phyloP scores from a whole-genome alignment of 352 stramenopile genomes.

The Pythium dissimile region DNA sequence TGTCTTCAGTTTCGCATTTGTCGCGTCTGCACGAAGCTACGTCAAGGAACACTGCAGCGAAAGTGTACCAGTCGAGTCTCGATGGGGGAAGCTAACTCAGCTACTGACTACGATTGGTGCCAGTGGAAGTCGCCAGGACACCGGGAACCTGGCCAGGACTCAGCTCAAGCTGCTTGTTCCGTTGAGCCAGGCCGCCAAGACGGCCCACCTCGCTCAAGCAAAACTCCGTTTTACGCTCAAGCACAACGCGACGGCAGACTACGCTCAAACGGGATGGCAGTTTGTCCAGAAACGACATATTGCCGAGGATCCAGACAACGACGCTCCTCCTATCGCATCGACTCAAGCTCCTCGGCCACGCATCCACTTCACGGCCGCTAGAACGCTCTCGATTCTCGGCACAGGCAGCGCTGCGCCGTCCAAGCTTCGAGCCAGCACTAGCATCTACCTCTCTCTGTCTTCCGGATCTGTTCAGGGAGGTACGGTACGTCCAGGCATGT shows the following conservation, averaged over 20 bases:
- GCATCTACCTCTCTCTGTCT: constrained; percentile 85
- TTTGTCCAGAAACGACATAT: constrained; percentile 12
- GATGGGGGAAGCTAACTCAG: constrained; percentile 1
- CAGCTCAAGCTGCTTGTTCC: constrained; percentile 35
- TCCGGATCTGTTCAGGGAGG: not conserved
- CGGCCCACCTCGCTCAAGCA: constrained; percentile 44
- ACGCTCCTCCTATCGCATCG: not conserved
- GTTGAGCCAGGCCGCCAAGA: not conserved
- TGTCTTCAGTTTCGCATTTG: constrained; percentile 54
- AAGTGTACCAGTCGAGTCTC: not conserved
- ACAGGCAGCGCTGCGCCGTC: constrained; percentile 95
- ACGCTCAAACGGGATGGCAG: constrained; percentile 41
- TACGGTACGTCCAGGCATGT: constrained; percentile 34
- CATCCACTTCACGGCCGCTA: not conserved
- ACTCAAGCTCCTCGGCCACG: not conserved
- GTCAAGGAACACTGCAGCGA: not conserved
- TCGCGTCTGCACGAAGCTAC: constrained; percentile 34
- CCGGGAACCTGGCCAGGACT: not conserved
- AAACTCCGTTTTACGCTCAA: constrained; percentile 40
- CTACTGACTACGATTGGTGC: constrained; percentile 1
- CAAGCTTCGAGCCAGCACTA: constrained; percentile 95
- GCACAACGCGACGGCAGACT: constrained; percentile 26
- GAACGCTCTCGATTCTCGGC: constrained; percentile 88
- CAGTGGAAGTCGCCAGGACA: no score
- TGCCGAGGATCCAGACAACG: constrained; percentile 1